Percentiles rank a stretch among this genome's conserved stretches.
phyloP scores from a whole-genome alignment of 345 rosid genomes.

The Anacardium occidentale region DNA sequence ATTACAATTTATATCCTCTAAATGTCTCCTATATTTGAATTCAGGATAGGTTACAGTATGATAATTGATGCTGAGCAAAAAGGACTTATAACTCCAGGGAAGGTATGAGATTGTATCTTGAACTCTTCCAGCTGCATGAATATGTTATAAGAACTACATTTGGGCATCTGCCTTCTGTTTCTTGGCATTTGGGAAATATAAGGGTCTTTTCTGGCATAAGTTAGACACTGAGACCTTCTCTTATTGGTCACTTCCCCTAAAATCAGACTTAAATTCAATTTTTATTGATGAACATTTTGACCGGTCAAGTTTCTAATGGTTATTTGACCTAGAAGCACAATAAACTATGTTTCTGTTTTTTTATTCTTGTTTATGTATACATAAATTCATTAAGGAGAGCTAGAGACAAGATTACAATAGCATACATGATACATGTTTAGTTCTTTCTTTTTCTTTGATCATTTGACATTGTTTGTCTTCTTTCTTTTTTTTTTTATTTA shows the following conservation, averaged over 20 bases:
- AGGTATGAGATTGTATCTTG: conserved; percentile 44
- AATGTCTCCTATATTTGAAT: conserved; percentile 15
- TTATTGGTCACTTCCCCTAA: background rate
- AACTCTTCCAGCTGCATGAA: background rate
- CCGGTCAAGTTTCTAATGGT: background rate
- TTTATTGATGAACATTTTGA: background rate
- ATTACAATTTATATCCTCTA: background rate
- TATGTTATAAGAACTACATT: conserved; percentile 1
- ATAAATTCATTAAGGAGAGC: background rate
- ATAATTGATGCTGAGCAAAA: conserved; percentile 82
- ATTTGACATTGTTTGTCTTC: background rate
- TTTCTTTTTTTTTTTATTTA: background rate
- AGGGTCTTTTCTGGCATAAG: background rate
- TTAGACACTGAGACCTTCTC: background rate
- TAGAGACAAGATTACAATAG: background rate
- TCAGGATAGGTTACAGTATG: conserved; percentile 90
- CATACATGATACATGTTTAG: background rate
- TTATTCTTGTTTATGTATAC: background rate
- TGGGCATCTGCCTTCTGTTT: background rate
- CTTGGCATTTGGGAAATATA: background rate
- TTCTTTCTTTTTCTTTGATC: conserved; percentile 3
- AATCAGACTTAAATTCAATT: background rate
- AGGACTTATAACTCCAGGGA: conserved; percentile 74
- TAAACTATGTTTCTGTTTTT: background rate
- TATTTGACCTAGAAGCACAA: background rate